A percentile compares a stretch with the other conserved stretches of the same genome.
phyloP scores from a whole-genome alignment of 2,329 filamentous ascomycete genomes.

The Nemania diffusa region DNA sequence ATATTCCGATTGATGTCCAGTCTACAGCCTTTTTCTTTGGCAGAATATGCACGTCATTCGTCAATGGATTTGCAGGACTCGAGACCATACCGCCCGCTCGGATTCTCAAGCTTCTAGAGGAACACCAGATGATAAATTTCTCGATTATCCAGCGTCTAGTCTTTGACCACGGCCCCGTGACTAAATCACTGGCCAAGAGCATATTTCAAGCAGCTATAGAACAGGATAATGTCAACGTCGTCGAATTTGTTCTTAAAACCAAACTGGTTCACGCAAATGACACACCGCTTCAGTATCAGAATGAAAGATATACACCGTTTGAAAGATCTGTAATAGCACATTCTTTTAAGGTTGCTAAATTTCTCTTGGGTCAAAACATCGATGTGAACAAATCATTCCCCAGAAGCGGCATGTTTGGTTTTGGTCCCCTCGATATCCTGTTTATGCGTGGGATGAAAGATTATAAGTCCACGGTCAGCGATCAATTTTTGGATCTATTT shows the following conservation, averaged over 20 bases:
- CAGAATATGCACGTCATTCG: background rate
- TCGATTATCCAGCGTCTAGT: background rate
- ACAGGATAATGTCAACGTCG: background rate
- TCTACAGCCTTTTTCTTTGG: background rate
- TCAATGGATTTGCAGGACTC: constrained; percentile 6
- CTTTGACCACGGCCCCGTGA: background rate
- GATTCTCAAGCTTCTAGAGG: background rate
- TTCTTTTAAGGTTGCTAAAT: background rate
- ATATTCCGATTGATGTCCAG: background rate
- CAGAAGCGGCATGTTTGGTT: no score
- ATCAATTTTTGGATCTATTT: background rate
- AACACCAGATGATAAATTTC: background rate
- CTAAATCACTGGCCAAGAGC: background rate
- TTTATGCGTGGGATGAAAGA: no score
- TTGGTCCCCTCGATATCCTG: no score
- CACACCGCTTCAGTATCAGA: background rate
- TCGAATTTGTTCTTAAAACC: background rate
- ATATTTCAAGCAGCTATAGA: background rate
- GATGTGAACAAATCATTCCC: constrained; percentile 10
- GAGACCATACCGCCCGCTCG: background rate
- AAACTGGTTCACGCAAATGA: background rate
- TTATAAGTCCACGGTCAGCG: no score
- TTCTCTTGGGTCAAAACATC: background rate
- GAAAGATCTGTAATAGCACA: background rate
- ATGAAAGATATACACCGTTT: background rate